Conservation (phyloP, 2,329 filamentous ascomycete species). For the Verticillium zaregamsianum region DNA sequence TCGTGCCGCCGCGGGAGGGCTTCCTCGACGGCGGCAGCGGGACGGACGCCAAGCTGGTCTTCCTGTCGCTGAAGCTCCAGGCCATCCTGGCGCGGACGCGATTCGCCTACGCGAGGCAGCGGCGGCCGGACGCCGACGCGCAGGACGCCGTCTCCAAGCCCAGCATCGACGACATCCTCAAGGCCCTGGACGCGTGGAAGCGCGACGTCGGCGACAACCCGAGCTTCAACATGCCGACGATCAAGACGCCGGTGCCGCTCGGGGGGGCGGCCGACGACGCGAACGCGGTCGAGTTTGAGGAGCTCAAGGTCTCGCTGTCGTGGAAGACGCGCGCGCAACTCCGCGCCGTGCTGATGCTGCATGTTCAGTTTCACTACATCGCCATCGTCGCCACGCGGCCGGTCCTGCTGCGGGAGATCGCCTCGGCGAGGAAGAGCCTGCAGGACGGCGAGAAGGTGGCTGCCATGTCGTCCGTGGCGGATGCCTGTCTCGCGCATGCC, state of each 20-base stretch:
- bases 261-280: neutral
- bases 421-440: slow-evolving; percentile 2
- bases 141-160: neutral
- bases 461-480: slow-evolving; percentile 9
- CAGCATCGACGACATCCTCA: slow-evolving; percentile 15
- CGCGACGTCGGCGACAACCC: slow-evolving; percentile 13
- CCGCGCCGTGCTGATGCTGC: slow-evolving; percentile 22
- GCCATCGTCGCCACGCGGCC: slow-evolving; percentile 26
- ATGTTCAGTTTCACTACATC: slow-evolving; percentile 27
- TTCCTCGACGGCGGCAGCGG: slow-evolving; percentile 21
- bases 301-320: slow-evolving; percentile 19
- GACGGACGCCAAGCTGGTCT: slow-evolving; percentile 22
- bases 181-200: slow-evolving; percentile 19
- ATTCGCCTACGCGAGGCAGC: slow-evolving; percentile 12
- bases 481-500: slow-evolving; percentile 23
- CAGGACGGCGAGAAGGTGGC: neutral
- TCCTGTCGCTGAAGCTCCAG: slow-evolving; percentile 26
- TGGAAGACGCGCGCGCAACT: slow-evolving; percentile 22
- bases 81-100: slow-evolving; percentile 21
- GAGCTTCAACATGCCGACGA: slow-evolving; percentile 16
- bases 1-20: slow-evolving; percentile 22
- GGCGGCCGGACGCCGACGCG: neutral
- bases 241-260: slow-evolving; percentile 5
- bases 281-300: slow-evolving; percentile 17
- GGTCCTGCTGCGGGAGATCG: slow-evolving; percentile 20